Evolutionary conservation across 2,329 filamentous ascomycete species (phyloP), one percentile per base, ranked within the genome.

Genomic region (Colletotrichum kahawae): DNA sequence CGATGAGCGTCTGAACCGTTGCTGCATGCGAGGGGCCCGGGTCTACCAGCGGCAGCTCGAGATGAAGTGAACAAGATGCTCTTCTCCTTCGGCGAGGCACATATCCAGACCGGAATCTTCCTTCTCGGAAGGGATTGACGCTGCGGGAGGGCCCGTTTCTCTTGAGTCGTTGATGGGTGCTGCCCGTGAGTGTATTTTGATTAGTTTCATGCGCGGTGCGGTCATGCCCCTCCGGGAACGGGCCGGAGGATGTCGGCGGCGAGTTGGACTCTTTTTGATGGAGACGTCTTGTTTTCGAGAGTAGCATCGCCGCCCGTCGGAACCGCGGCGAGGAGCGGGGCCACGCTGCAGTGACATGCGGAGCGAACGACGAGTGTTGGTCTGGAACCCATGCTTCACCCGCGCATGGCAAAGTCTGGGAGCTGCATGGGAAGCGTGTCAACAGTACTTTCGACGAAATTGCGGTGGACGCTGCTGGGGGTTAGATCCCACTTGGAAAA

Each of bases 101-200:
- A 43, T 43, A 18, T 43, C n/a, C 38, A 43, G 38, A n/a, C 38
- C 29, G 57, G 57, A 60, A 31, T 60, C 27, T 62, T 48, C 63
- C 36, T 48, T 67, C 43, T 48, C 43, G 48, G 69, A 75, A 75
- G 63, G 56, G 34, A 72, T 68, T 67, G 27, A 34, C 48, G 69
- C 57, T 68, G 69, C 72, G 72, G 69, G 63, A 72, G 57, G 56
- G 56, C 69, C 72, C 69, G 69, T 71, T 72, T 71, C 63, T 43
- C 57, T n/a, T 33, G 60, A 56, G 29, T 43, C 63, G 57, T 70
- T 33, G 24, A 34, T 27, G 59, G n/a, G 54, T 75, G 34, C 62
- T 64, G 34, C 31, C 31, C 54, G 57, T 38, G 29, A 24, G 13
- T 71, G n/a, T 66, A 27, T 60, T n/a, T 60, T 18, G 57, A 36